These are phyloP conservation scores for Hypoxylon fragiforme DNA, from an alignment of 495 filamentous ascomycete genomes.

Conservation along the genomic window DNA sequence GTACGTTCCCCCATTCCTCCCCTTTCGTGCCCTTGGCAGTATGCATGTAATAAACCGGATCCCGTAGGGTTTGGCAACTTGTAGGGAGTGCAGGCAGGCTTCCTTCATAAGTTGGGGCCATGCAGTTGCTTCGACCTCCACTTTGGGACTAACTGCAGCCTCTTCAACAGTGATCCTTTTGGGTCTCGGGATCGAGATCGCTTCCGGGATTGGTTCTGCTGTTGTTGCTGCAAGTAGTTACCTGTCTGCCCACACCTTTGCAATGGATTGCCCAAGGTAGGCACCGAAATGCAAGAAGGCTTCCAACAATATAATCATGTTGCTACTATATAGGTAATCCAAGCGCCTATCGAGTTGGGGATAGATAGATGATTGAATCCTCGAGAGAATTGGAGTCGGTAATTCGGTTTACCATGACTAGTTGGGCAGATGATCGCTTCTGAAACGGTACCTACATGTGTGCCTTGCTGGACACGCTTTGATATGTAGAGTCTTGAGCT, in stretches of 20 bases:
- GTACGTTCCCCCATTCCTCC: neutral
- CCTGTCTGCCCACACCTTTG: too few species aligned
- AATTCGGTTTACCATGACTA: too few species aligned
- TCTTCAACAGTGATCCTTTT: constrained; percentile 24
- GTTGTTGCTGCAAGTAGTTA: too few species aligned
- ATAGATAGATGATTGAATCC: neutral
- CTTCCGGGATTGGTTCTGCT: neutral
- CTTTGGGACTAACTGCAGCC: constrained; percentile 6
- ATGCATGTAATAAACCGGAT: constrained; percentile 4
- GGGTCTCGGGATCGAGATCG: constrained; percentile 13
- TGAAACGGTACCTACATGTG: too few species aligned
- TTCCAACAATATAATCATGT: neutral
- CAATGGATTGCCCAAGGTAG: neutral
- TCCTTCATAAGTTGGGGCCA: too few species aligned
- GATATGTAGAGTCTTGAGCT: too few species aligned
- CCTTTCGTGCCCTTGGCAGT: neutral
- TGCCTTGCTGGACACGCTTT: too few species aligned
- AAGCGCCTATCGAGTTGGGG: neutral
- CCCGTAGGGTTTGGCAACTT: constrained; percentile 23
- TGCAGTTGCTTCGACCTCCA: constrained; percentile 5
- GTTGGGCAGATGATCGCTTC: too few species aligned
- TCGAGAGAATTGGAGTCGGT: neutral
- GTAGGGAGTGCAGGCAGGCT: too few species aligned
- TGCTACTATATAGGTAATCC: neutral
- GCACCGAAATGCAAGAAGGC: neutral